Conservation (phyloP, 768 basidiomycete genomes). For the Tylopilus sp. region DNA sequence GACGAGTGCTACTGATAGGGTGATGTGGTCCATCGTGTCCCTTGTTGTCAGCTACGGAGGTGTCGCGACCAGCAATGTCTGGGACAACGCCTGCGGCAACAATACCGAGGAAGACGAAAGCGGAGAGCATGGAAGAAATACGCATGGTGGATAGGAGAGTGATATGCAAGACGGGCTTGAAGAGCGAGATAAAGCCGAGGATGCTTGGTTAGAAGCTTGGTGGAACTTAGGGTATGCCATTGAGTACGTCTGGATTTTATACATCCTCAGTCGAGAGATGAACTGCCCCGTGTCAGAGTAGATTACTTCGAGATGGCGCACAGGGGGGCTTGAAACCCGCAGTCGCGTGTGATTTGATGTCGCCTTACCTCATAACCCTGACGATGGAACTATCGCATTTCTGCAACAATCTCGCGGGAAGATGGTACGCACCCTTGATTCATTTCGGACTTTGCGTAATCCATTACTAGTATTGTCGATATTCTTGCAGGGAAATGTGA, state of each 20-base stretch:
- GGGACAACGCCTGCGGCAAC: constrained; percentile 7
- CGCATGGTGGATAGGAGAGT: constrained; percentile 9
- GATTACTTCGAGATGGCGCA: background rate
- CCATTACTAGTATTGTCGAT: too few relatives aligned
- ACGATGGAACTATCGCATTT: background rate
- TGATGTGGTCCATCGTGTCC: background rate
- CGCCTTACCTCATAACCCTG: background rate
- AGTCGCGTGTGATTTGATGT: background rate
- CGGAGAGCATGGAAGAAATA: background rate
- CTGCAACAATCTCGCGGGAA: background rate
- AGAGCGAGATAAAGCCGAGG: background rate
- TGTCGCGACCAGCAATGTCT: background rate
- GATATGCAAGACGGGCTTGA: background rate
- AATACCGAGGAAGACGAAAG: constrained; percentile 3
- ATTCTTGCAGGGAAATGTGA: too few relatives aligned
- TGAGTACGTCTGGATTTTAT: constrained; percentile 6
- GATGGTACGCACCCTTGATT: too few relatives aligned
- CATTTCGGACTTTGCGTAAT: too few relatives aligned
- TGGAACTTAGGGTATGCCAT: background rate
- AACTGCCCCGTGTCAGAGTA: background rate
- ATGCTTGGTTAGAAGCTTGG: background rate
- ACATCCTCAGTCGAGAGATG: background rate
- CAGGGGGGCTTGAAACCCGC: constrained; percentile 1
- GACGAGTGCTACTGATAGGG: background rate
- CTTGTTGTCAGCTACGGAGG: background rate